Conservation (phyloP, 345 rosid species). For the Laguncularia racemosa region DNA sequence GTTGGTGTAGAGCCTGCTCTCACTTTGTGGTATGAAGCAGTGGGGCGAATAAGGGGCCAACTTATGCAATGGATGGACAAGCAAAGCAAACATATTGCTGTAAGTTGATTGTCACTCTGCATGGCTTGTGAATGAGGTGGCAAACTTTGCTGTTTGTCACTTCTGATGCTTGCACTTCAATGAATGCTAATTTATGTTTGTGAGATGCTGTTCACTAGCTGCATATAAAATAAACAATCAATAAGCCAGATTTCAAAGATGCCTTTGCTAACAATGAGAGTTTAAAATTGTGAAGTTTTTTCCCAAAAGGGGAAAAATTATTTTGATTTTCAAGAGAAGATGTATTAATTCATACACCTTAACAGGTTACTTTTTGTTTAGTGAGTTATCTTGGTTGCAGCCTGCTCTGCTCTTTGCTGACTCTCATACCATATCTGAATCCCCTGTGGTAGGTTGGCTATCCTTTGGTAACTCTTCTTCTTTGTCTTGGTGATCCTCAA, state of each 20-base stretch:
- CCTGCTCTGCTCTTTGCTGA: not conserved
- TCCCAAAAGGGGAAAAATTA: too few relatives aligned
- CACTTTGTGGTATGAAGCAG: slow-evolving; percentile 93
- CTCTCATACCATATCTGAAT: not conserved
- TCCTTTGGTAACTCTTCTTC: slow-evolving; percentile 96
- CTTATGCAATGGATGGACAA: slow-evolving; percentile 97
- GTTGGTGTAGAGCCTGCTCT: slow-evolving; percentile 87
- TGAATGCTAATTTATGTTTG: too few relatives aligned
- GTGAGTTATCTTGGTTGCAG: not conserved
- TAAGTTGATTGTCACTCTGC: slow-evolving; percentile 26
- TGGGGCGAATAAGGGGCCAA: slow-evolving; percentile 75
- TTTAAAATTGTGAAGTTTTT: too few relatives aligned
- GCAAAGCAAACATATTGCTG: slow-evolving; percentile 95
- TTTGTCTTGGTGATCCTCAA: slow-evolving; percentile 96
- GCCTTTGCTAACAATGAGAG: too few relatives aligned
- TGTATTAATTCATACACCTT: too few relatives aligned
- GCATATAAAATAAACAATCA: too few relatives aligned
- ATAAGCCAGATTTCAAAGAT: too few relatives aligned
- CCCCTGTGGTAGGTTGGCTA: slow-evolving; percentile 75
- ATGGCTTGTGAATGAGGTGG: not conserved
- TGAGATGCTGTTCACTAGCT: too few relatives aligned
- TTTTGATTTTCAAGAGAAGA: too few relatives aligned
- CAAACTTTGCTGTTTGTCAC: not conserved
- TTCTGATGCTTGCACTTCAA: too few relatives aligned
- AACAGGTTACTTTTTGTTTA: not conserved